Conservation (phyloP, 306 rosid genomes). For the Cicer judaicum region DNA sequence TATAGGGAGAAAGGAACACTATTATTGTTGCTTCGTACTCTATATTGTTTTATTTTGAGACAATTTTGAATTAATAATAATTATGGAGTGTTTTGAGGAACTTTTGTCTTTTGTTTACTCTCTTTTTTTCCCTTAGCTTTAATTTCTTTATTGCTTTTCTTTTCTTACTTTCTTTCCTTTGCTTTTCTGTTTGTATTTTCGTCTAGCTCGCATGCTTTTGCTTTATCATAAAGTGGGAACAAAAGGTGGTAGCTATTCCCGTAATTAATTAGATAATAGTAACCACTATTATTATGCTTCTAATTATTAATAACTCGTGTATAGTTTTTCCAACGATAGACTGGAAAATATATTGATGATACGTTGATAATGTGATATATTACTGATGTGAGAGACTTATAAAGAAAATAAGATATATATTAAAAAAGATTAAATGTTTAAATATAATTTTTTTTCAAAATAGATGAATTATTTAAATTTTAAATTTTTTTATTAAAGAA, state of each 20-base stretch:
- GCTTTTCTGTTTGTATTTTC: conserved; percentile 48
- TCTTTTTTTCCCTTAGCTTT: conserved; percentile 47
- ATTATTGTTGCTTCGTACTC: conserved; percentile 33
- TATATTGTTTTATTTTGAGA: conserved; percentile 41
- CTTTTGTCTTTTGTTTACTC: conserved; percentile 52
- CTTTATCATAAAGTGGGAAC: conserved; percentile 95
- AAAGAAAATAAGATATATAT: no score
- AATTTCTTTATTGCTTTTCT: conserved; percentile 54
- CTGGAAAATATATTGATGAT: no score
- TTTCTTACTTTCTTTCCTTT: conserved; percentile 50
- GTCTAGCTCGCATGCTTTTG: conserved; percentile 57
- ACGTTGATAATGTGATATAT: no score
- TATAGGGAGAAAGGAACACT: conserved; percentile 42
- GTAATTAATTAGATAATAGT: conserved; percentile 50
- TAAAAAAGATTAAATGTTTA: no score
- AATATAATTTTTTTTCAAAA: background rate
- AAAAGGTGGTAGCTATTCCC: conserved; percentile 74
- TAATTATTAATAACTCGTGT: background rate
- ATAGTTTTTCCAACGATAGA: no score
- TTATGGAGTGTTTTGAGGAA: conserved; percentile 69
- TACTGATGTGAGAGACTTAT: no score
- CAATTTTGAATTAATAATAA: conserved; percentile 66
- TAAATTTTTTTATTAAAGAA: background rate
- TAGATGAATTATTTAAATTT: conserved; percentile 36
- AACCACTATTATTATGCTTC: conserved; percentile 40